A percentile compares a stretch with the other conserved stretches of the same genome.
phyloP scores from a whole-genome alignment of 192 early-diverging fungal genomes.

The Funneliformis geosporum region DNA sequence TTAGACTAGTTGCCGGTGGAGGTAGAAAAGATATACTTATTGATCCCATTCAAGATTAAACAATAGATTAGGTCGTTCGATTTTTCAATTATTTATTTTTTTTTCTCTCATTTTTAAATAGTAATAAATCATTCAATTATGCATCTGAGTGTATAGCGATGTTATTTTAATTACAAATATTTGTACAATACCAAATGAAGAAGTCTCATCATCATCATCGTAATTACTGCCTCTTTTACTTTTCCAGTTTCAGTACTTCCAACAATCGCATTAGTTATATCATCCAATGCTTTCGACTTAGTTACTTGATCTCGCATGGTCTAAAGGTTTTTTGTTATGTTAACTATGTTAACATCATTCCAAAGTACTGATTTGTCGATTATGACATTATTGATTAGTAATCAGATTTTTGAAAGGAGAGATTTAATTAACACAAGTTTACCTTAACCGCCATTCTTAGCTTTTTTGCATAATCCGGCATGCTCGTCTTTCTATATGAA shows the following conservation, averaged over 20 bases:
- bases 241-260: neutral
- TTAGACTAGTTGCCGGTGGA: constrained; percentile 63
- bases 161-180: too few relatives aligned
- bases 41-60: constrained; percentile 27
- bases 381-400: constrained; percentile 28
- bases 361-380: constrained; percentile 19
- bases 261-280: constrained; percentile 11
- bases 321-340: constrained; percentile 11
- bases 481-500: constrained; percentile 12
- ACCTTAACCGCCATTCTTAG: constrained; percentile 20
- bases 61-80: neutral
- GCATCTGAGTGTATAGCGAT: too few relatives aligned
- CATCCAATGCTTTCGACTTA: constrained; percentile 26
- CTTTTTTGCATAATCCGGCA: constrained; percentile 22
- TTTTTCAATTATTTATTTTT: too few relatives aligned
- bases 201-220: neutral
- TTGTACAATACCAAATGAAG: too few relatives aligned
- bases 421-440: constrained; percentile 27
- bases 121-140: too few relatives aligned
- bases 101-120: too few relatives aligned
- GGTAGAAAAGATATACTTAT: constrained; percentile 37
- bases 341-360: constrained; percentile 19
- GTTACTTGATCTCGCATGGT: constrained; percentile 14
- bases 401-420: constrained; percentile 9
- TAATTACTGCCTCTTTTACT: constrained; percentile 18